Conservation (phyloP, 176 grass and related monocot species). For the Eragrostis nindensis region DNA sequence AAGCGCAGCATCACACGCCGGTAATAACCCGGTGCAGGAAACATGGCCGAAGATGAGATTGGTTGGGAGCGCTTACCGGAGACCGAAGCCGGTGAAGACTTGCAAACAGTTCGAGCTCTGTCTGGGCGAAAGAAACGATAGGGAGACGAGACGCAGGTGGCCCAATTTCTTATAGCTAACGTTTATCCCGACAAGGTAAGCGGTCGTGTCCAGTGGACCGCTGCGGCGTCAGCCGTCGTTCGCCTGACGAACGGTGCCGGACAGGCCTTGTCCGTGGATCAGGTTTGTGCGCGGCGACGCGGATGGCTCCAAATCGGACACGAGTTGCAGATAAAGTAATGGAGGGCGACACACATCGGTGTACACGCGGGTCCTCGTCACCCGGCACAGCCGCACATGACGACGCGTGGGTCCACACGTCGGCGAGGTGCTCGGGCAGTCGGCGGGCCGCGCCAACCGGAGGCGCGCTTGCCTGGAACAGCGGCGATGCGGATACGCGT, state of each 20-base stretch:
- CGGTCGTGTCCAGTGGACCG: neutral
- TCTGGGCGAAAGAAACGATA: neutral
- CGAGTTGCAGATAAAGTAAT: no score
- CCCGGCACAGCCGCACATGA: no score
- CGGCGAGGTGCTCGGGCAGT: no score
- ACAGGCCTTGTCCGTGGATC: neutral
- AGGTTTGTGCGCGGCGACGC: neutral
- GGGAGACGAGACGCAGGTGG: neutral
- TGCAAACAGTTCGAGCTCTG: neutral
- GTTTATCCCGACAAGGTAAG: constrained; percentile 8
- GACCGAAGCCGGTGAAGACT: constrained; percentile 8
- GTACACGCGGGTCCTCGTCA: no score
- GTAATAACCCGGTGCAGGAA: neutral
- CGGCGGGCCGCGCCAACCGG: no score
- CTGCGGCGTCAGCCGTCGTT: neutral
- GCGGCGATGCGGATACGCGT: no score
- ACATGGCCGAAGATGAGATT: neutral
- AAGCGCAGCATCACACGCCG: neutral
- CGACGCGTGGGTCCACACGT: no score
- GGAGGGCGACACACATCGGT: no score
- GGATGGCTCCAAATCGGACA: no score
- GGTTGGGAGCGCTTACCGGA: constrained; percentile 23
- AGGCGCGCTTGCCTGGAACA: no score
- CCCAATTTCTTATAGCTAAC: constrained; percentile 30
- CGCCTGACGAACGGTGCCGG: neutral